phyloP scores from a whole-genome alignment of 352 stramenopile species.

The Sclerospora graminicola region DNA sequence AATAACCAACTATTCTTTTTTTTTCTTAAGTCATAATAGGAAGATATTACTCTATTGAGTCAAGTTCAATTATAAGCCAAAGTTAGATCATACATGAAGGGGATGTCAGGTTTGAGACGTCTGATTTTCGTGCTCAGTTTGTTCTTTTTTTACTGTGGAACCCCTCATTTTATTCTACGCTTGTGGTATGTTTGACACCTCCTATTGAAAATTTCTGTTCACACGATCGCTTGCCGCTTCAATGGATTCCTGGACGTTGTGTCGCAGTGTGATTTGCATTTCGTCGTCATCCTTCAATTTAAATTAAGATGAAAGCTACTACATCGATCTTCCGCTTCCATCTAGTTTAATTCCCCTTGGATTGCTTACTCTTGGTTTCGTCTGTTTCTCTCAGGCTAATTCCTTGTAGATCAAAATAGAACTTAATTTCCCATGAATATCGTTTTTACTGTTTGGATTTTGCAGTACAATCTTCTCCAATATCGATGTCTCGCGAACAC shows the following conservation, averaged over 20 bases:
- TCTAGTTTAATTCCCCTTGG: constrained; percentile 32
- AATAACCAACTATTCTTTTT: too few species aligned
- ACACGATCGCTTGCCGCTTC: constrained; percentile 26
- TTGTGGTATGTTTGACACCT: too few species aligned
- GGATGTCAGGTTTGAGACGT: too few species aligned
- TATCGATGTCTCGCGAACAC: constrained; percentile 15
- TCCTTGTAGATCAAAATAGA: constrained; percentile 60
- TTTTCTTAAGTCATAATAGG: too few species aligned
- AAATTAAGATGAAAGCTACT: constrained; percentile 39
- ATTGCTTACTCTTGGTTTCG: constrained; percentile 36
- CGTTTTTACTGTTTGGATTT: constrained; percentile 35
- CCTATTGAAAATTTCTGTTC: constrained; percentile 38
- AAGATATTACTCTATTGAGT: too few species aligned
- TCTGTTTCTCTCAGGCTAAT: constrained; percentile 51
- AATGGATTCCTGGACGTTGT: constrained; percentile 22
- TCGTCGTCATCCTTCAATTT: constrained; percentile 54
- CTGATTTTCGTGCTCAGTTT: too few species aligned
- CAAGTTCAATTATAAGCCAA: too few species aligned
- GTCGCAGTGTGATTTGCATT: constrained; percentile 29
- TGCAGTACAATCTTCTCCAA: constrained; percentile 39
- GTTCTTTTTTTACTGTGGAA: too few species aligned
- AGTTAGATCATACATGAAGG: too few species aligned
- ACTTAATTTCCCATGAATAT: constrained; percentile 24
- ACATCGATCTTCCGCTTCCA: constrained; percentile 42
- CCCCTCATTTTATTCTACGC: too few species aligned